Evolutionary conservation across 1,139 yeast genomes (phyloP).

Genomic region (Lodderomyces metapsilosis): DNA sequence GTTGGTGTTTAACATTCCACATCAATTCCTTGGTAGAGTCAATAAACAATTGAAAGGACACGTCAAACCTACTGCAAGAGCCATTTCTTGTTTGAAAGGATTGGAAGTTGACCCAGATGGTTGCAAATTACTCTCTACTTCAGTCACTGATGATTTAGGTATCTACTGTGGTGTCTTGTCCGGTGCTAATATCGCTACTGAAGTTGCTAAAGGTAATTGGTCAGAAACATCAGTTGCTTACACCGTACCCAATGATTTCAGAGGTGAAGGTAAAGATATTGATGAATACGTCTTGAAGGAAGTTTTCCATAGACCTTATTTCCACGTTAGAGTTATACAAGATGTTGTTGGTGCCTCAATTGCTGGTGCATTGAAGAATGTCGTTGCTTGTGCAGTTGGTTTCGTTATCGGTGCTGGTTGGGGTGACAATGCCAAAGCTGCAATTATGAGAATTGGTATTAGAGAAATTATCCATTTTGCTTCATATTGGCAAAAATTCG

Average conservation of each 20-base stretch:
- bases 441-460: slow-evolving; percentile 90
- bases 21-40: slow-evolving; percentile 79
- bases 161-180: slow-evolving; percentile 91
- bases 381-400: slow-evolving; percentile 91
- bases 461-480: slow-evolving; percentile 71
- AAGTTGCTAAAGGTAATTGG: slow-evolving; percentile 91
- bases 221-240: slow-evolving; percentile 95
- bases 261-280: slow-evolving; percentile 72
- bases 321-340: slow-evolving; percentile 85
- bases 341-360: slow-evolving; percentile 93
- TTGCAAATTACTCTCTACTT: slow-evolving; percentile 73
- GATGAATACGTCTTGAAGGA: slow-evolving; percentile 67
- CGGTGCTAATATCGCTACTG: slow-evolving; percentile 94
- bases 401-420: slow-evolving; percentile 94
- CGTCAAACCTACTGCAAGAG: slow-evolving; percentile 67
- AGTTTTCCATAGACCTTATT: slow-evolving; percentile 90
- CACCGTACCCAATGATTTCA: slow-evolving; percentile 64
- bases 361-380: slow-evolving; percentile 94
- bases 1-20: slow-evolving; percentile 88
- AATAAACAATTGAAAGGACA: slow-evolving; percentile 75
- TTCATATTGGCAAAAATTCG: slow-evolving; percentile 58
- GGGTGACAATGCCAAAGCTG: slow-evolving; percentile 98
- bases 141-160: slow-evolving; percentile 72
- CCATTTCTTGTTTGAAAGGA: slow-evolving; percentile 92
- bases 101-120: slow-evolving; percentile 79